These are phyloP conservation scores for Neurospora sp. DNA, from an alignment of 2,329 filamentous ascomycete genomes.

Conservation along the genomic window DNA sequence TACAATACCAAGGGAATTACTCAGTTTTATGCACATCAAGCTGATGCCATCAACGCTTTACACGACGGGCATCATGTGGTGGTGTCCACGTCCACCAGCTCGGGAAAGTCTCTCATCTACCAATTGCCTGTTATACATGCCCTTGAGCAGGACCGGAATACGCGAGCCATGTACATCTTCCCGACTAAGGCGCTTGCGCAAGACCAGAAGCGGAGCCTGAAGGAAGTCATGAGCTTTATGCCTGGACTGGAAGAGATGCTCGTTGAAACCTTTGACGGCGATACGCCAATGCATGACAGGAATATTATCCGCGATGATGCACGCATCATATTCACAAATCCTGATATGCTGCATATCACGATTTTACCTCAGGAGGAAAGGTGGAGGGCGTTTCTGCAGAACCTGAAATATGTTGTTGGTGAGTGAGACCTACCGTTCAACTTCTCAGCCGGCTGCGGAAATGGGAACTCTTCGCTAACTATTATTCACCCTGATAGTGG, in stretches of 20 bases:
- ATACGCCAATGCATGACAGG: conserved; percentile 74
- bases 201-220: conserved; percentile 81
- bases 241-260: conserved; percentile 62
- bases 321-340: conserved; percentile 92
- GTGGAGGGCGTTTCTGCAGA: conserved; percentile 82
- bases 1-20: conserved; percentile 88
- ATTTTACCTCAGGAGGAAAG: conserved; percentile 85
- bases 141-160: conserved; percentile 64
- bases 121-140: conserved; percentile 86
- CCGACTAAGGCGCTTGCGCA: conserved; percentile 95
- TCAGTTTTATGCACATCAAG: conserved; percentile 81
- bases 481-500: conserved; percentile 32
- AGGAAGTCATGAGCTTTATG: conserved; percentile 75
- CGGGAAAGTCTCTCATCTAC: conserved; percentile 96
- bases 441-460: too few relatives aligned
- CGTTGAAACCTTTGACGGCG: conserved; percentile 92
- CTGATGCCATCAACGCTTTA: conserved; percentile 84
- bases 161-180: conserved; percentile 94
- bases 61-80: conserved; percentile 79
- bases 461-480: not conserved
- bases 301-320: conserved; percentile 78
- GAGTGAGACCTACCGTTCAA: not conserved
- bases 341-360: conserved; percentile 93
- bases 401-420: conserved; percentile 75
- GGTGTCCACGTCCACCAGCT: conserved; percentile 89